A percentile compares a stretch with the other conserved stretches of the same genome.
These are phyloP conservation scores for Mycena epipterygia DNA, from an alignment of 768 basidiomycete genomes.

Conservation along the genomic window DNA sequence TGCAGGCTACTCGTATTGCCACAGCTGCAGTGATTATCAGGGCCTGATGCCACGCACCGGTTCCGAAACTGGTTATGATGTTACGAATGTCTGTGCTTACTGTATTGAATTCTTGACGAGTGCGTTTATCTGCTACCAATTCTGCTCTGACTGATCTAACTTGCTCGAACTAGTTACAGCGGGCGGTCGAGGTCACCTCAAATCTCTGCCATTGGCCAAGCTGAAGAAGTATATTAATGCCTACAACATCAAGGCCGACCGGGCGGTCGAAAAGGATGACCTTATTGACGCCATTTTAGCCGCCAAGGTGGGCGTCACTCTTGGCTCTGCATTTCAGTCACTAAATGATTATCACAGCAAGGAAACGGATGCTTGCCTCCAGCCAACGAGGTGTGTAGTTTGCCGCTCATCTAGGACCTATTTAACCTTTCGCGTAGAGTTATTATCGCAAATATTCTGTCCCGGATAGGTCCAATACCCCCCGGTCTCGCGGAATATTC, in stretches of 20 bases:
- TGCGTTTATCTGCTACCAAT: constrained; percentile 49
- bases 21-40: constrained; percentile 80
- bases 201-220: constrained; percentile 67
- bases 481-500: constrained; percentile 61
- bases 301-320: constrained; percentile 61
- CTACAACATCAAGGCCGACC: constrained; percentile 74
- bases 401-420: not conserved
- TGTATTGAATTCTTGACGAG: constrained; percentile 81
- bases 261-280: constrained; percentile 84
- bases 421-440: constrained; percentile 50
- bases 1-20: constrained; percentile 79
- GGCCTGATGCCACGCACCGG: constrained; percentile 80
- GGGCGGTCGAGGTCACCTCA: constrained; percentile 69
- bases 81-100: constrained; percentile 75
- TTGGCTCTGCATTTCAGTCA: not conserved
- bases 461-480: constrained; percentile 55
- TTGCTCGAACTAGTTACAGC: constrained; percentile 71
- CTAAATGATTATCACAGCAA: constrained; percentile 50
- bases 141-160: constrained; percentile 14
- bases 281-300: constrained; percentile 74
- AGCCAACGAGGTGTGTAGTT: constrained; percentile 67
- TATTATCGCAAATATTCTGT: constrained; percentile 77
- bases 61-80: constrained; percentile 70
- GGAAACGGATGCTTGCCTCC: constrained; percentile 72
- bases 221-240: constrained; percentile 78